phyloP scores from a whole-genome alignment of 768 basidiomycete species.

The Amanita subjunquillea region DNA sequence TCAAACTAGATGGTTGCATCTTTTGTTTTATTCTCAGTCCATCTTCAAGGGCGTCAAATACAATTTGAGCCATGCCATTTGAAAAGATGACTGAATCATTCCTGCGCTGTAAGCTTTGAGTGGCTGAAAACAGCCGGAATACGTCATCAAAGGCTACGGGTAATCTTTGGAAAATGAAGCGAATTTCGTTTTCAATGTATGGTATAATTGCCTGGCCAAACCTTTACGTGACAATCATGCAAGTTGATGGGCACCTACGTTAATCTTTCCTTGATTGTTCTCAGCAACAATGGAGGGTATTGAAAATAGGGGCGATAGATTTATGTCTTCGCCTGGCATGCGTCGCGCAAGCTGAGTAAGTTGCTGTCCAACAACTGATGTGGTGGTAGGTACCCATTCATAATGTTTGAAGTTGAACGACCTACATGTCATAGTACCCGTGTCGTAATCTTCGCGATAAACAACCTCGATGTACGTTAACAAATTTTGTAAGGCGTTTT shows the following conservation, averaged over 20 bases:
- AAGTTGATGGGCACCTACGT: constrained; percentile 26
- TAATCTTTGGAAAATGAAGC: constrained; percentile 41
- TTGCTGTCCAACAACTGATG: constrained; percentile 47
- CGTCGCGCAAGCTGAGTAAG: constrained; percentile 45
- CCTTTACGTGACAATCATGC: constrained; percentile 1
- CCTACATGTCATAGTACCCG: constrained; percentile 49
- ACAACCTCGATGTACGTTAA: constrained; percentile 47
- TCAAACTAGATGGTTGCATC: constrained; percentile 36
- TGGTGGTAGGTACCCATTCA: background rate
- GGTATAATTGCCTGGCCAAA: constrained; percentile 42
- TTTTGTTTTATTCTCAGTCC: constrained; percentile 44
- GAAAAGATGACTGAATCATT: constrained; percentile 15
- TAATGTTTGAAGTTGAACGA: background rate
- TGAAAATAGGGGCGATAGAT: constrained; percentile 45
- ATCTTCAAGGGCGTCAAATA: constrained; percentile 45
- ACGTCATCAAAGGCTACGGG: constrained; percentile 32
- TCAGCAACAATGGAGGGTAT: constrained; percentile 44
- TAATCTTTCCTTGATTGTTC: constrained; percentile 46
- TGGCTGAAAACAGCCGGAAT: constrained; percentile 36
- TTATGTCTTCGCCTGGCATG: constrained; percentile 40
- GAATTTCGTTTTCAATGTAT: constrained; percentile 50
- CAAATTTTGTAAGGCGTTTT: constrained; percentile 48
- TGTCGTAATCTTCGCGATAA: constrained; percentile 40
- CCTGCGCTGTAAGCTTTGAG: constrained; percentile 32
- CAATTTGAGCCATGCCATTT: constrained; percentile 26